A percentile compares a stretch with the other conserved stretches of the same genome.
Evolutionary conservation across 2,329 filamentous ascomycete genomes (phyloP).

Genomic region (Exophiala alcalophila): DNA sequence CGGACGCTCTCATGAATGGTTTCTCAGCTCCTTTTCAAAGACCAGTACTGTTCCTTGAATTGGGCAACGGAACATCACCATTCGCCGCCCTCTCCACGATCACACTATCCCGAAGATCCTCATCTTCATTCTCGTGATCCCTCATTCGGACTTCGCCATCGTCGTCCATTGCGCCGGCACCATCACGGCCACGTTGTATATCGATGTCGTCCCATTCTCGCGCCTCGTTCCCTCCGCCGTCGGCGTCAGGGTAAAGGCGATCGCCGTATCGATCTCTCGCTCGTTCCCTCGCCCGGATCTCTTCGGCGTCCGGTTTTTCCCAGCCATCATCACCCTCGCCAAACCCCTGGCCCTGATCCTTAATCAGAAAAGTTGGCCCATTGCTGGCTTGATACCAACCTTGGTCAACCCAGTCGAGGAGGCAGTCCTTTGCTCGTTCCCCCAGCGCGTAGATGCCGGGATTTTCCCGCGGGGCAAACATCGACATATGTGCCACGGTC

Average conservation of each 20-base stretch:
- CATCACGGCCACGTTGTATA: conserved; percentile 7
- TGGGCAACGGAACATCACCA: conserved; percentile 20
- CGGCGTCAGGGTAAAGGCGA: not conserved
- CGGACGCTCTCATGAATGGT: too few species aligned
- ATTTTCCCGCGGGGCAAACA: conserved; percentile 47
- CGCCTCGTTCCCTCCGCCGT: conserved; percentile 11
- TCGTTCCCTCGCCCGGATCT: conserved; percentile 25
- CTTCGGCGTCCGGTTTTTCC: conserved; percentile 27
- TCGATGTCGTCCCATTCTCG: conserved; percentile 27
- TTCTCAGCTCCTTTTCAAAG: too few species aligned
- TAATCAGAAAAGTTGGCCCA: conserved; percentile 18
- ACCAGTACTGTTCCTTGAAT: conserved; percentile 12
- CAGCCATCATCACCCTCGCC: conserved; percentile 27
- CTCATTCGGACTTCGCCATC: conserved; percentile 28
- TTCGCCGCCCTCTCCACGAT: conserved; percentile 28
- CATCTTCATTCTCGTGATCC: conserved; percentile 22
- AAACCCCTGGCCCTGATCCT: conserved; percentile 14
- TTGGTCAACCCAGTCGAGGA: conserved; percentile 39
- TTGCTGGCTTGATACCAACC: conserved; percentile 30
- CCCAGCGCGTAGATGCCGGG: conserved; percentile 44
- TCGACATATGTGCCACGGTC: conserved; percentile 67
- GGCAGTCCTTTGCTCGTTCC: conserved; percentile 38
- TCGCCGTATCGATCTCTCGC: conserved; percentile 19
- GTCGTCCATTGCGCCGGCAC: conserved; percentile 15
- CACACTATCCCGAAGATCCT: conserved; percentile 29